phyloP scores from a whole-genome alignment of 176 grass and related monocot species.

The Aegilops bicornis region DNA sequence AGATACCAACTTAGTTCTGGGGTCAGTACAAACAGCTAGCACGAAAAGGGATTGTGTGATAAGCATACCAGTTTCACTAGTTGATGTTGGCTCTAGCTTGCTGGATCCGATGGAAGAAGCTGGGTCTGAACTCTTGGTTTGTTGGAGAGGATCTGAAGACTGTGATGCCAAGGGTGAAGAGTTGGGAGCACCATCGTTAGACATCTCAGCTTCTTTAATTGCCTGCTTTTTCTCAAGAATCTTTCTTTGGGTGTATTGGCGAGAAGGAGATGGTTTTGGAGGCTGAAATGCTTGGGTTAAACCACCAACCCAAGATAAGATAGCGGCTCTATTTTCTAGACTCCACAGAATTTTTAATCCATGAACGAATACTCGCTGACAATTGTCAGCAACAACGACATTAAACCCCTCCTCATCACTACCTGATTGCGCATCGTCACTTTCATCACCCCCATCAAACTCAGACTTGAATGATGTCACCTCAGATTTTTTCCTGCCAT shows the following conservation, averaged over 20 bases:
- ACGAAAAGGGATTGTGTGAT: constrained; percentile 23
- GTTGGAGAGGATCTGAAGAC: constrained; percentile 49
- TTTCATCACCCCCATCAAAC: constrained; percentile 55
- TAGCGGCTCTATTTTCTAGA: constrained; percentile 80
- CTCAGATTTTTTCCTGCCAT: constrained; percentile 68
- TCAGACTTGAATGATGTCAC: constrained; percentile 55
- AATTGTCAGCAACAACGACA: constrained; percentile 93
- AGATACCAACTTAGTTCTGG: constrained; percentile 15
- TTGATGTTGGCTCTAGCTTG: constrained; percentile 53
- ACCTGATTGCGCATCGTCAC: constrained; percentile 67
- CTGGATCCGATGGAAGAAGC: constrained; percentile 42
- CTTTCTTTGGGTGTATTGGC: constrained; percentile 79
- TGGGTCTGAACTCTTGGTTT: constrained; percentile 53
- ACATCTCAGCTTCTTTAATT: constrained; percentile 56
- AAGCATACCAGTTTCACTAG: constrained; percentile 53
- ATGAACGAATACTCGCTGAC: constrained; percentile 92
- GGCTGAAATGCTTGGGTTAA: constrained; percentile 91
- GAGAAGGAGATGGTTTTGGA: constrained; percentile 85
- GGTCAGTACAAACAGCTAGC: not conserved
- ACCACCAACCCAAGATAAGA: constrained; percentile 69
- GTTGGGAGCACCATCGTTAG: constrained; percentile 39
- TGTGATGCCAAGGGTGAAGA: constrained; percentile 44
- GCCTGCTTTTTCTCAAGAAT: constrained; percentile 64
- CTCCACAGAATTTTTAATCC: constrained; percentile 95
- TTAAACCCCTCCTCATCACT: constrained; percentile 96